Evolutionary conservation across 805 yeast genomes (phyloP).

Genomic region (Wickerhamomyces strasburgensis): DNA sequence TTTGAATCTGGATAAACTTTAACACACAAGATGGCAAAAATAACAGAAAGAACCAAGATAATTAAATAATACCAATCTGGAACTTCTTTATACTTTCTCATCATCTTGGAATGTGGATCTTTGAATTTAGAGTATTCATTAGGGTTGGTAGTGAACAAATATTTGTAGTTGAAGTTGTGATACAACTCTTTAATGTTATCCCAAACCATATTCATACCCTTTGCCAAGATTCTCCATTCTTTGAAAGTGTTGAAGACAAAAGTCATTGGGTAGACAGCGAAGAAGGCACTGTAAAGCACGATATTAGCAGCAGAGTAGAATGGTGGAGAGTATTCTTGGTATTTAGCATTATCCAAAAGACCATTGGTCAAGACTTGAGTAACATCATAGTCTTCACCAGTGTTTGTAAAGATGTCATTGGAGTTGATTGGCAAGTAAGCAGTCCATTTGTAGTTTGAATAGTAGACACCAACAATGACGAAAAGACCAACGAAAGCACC

Average conservation of each 20-base stretch:
- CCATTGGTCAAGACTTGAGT: conserved; percentile 42
- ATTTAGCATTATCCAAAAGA: conserved; percentile 41
- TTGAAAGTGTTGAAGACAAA: conserved; percentile 41
- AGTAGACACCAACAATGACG: conserved; percentile 33
- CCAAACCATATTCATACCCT: conserved; percentile 9
- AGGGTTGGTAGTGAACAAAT: background rate
- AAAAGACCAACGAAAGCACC: conserved; percentile 33
- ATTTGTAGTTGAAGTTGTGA: conserved; percentile 5
- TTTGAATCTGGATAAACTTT: conserved; percentile 39
- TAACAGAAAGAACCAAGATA: conserved; percentile 38
- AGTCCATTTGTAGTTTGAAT: conserved; percentile 37
- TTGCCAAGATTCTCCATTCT: conserved; percentile 35
- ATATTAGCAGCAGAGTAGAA: conserved; percentile 61
- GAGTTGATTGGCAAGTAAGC: conserved; percentile 39
- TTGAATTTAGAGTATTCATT: conserved; percentile 5
- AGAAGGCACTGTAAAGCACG: conserved; percentile 51
- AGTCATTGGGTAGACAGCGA: conserved; percentile 43
- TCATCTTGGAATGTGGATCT: conserved; percentile 50
- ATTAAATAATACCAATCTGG: conserved; percentile 45
- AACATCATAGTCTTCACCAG: conserved; percentile 43
- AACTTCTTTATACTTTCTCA: conserved; percentile 54
- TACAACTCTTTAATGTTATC: conserved; percentile 4
- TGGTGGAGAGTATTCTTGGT: conserved; percentile 56
- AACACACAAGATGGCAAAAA: conserved; percentile 42
- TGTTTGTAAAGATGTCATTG: conserved; percentile 46